Base-by-base conservation (phyloP, 2,329 filamentous ascomycete species). In the Pestalotiopsis sp. region DNA sequence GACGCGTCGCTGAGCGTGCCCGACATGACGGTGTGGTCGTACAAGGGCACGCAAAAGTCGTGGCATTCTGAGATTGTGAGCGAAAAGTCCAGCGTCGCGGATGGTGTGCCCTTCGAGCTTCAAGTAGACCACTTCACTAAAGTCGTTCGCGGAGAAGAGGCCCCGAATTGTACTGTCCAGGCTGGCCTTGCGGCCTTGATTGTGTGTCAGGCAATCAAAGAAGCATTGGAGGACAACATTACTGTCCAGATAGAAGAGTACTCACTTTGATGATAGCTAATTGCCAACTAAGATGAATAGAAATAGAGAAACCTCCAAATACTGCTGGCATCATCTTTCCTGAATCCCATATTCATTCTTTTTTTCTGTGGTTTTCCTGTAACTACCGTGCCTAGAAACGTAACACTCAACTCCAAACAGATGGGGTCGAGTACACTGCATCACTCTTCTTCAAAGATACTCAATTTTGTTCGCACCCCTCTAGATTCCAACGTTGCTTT, bases 1-100 rank as follows among this genome's bases (percentile, higher is more conserved):
- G 77, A 85, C 2, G 87, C 78, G 0, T 83, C 80, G 23, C 73
- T 90, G 1, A 88, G 86, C 72, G 83, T 89, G 17, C 86, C 86
- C 0, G 86, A 88, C 74, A 82, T 88, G 80, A 82, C 78, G 3
- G 70, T 80, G 0, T 87, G 83, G 81, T 84, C 79, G n/a, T 85
- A 88, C 74, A 73, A 70, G 3, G 75, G 70, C 3, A 69, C 60
- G 0, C 71, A 79, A 66, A 84, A 82, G 73, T 82, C 79, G 40
- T 87, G 85, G 85, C 74, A 75, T 20, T 73, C 78, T 20, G 70
- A 74, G 31, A 66, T 87, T 62, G 70, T 61, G 25, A 74, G 75
- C 31, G 77, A 83, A 36, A 75, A 67, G 3, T 11, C 72, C 0
- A 58, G 65, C 0, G 76, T 79, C 0, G 40, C 67, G 0, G 72